These are phyloP conservation scores for Paecilomyces dactylethromorphus DNA, from an alignment of 2,329 filamentous ascomycete species.

Conservation along the genomic window DNA sequence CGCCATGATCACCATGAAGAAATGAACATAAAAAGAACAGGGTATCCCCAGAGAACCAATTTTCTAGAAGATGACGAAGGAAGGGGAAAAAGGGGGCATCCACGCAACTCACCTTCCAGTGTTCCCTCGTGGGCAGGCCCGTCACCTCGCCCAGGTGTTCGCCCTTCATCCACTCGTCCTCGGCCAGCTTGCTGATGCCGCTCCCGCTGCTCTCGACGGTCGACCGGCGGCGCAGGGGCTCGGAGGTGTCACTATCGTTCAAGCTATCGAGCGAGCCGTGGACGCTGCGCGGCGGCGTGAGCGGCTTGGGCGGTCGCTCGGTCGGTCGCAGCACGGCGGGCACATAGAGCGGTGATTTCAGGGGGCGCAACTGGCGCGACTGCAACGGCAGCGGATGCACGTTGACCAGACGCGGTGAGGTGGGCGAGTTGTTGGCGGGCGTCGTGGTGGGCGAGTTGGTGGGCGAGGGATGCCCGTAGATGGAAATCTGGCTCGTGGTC, in stretches of 20 bases:
- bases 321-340: slow-evolving; percentile 58
- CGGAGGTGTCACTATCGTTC: slow-evolving; percentile 27
- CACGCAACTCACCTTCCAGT: slow-evolving; percentile 55
- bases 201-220: slow-evolving; percentile 36
- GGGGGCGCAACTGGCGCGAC: slow-evolving; percentile 52
- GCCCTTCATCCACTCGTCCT: slow-evolving; percentile 47
- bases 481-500: slow-evolving; percentile 24
- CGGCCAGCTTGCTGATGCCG: slow-evolving; percentile 41
- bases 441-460: slow-evolving; percentile 44
- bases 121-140: slow-evolving; percentile 54
- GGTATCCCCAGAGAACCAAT: neutral
- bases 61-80: neutral
- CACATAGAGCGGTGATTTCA: slow-evolving; percentile 56
- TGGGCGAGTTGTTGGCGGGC: slow-evolving; percentile 48
- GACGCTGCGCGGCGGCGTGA: slow-evolving; percentile 47
- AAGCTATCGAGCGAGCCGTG: slow-evolving; percentile 49
- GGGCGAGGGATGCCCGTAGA: slow-evolving; percentile 37
- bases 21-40: neutral
- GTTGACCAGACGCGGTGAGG: slow-evolving; percentile 41
- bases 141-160: slow-evolving; percentile 50
- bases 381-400: slow-evolving; percentile 36
- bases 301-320: slow-evolving; percentile 43
- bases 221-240: slow-evolving; percentile 30
- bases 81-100: slow-evolving; percentile 8
- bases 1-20: neutral